phyloP scores from a whole-genome alignment of 2,329 filamentous ascomycete species.

The Sordariomycetes sp. region DNA sequence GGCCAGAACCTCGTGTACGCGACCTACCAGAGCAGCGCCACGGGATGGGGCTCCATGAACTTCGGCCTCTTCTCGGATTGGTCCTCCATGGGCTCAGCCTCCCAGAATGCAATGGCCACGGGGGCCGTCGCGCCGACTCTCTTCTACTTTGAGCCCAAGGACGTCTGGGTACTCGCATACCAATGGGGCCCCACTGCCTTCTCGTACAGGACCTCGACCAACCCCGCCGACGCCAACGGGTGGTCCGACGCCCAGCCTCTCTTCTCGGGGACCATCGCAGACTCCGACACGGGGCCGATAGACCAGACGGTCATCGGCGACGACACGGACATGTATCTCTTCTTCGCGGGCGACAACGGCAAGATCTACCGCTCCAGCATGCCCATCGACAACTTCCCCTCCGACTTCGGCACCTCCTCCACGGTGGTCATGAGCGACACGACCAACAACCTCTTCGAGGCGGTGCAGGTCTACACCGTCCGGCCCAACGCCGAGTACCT shows the following conservation, averaged over 20 bases:
- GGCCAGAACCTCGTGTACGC: conserved; percentile 48
- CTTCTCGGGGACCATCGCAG: conserved; percentile 39
- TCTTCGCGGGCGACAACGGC: conserved; percentile 56
- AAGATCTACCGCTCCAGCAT: conserved; percentile 51
- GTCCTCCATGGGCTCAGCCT: conserved; percentile 32
- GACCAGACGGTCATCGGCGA: conserved; percentile 54
- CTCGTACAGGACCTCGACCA: conserved; percentile 42
- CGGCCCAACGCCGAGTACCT: conserved; percentile 41
- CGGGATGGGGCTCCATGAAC: conserved; percentile 42
- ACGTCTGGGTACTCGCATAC: conserved; percentile 50
- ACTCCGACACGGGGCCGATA: conserved; percentile 38
- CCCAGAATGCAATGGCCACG: conserved; percentile 35
- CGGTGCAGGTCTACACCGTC: conserved; percentile 52
- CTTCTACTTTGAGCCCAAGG: conserved; percentile 49
- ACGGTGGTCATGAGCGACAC: conserved; percentile 38
- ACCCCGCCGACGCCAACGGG: conserved; percentile 41
- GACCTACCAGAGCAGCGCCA: conserved; percentile 26
- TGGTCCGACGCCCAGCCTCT: conserved; percentile 42
- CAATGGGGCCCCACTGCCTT: conserved; percentile 50
- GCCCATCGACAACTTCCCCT: conserved; percentile 48
- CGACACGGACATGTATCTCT: conserved; percentile 47
- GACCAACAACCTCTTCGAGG: conserved; percentile 47
- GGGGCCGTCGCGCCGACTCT: conserved; percentile 44
- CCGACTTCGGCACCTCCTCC: conserved; percentile 38
- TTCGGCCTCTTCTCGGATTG: conserved; percentile 42